Percentiles rank a stretch among this genome's conserved stretches.
These are phyloP conservation scores for Colletotrichum navitas DNA, from an alignment of 2,329 filamentous ascomycete genomes.

Conservation along the genomic window DNA sequence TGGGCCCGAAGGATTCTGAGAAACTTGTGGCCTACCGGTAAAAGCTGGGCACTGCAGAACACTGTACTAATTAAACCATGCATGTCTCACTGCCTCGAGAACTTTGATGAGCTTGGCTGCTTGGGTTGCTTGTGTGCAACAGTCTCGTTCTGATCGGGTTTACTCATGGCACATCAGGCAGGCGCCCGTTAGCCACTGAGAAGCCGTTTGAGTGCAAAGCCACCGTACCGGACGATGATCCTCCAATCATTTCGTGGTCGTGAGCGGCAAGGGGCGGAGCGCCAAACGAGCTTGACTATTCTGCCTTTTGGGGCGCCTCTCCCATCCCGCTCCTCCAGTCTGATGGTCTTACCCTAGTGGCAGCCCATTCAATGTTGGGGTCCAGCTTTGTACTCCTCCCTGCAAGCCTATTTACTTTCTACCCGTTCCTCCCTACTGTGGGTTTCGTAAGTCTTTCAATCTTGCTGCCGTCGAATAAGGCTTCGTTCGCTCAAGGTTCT, in stretches of 20 bases:
- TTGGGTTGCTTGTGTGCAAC: conserved; percentile 2
- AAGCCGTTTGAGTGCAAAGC: conserved; percentile 1
- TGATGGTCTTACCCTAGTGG: conserved; percentile 3
- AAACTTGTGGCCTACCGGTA: conserved; percentile 6
- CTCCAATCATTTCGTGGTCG: conserved; percentile 2
- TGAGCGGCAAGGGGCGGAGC: conserved; percentile 31
- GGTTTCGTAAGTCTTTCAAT: not conserved
- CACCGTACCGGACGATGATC: conserved; percentile 28
- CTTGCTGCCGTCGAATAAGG: not conserved
- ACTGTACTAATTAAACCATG: not conserved
- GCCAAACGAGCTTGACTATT: not conserved
- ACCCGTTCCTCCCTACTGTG: not conserved
- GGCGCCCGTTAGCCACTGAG: conserved; percentile 15
- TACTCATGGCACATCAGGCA: conserved; percentile 7
- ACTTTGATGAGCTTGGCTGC: conserved; percentile 11
- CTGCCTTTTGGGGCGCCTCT: conserved; percentile 1
- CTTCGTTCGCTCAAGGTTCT: not conserved
- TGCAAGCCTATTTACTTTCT: not conserved
- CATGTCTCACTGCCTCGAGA: not conserved
- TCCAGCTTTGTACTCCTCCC: conserved; percentile 9
- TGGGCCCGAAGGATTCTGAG: conserved; percentile 32
- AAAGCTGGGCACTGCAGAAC: not conserved
- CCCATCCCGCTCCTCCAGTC: conserved; percentile 32
- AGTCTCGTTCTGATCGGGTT: conserved; percentile 1
- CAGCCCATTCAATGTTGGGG: conserved; percentile 10